A percentile compares a stretch with the other conserved stretches of the same genome.
Evolutionary conservation across 768 basidiomycete genomes (phyloP).

Genomic region (Tulasnella sp.): DNA sequence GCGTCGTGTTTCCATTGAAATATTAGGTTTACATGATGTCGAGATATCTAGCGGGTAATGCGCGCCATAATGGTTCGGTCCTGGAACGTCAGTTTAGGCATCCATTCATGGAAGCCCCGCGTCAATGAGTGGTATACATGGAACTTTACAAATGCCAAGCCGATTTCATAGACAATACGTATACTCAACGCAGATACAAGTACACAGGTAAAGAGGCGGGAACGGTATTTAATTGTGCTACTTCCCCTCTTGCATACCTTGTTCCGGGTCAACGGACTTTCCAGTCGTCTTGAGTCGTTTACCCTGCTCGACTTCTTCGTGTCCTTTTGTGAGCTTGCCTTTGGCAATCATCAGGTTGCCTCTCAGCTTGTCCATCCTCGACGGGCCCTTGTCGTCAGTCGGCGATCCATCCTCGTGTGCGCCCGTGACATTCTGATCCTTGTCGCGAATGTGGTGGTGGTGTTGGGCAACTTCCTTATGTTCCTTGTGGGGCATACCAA

Average conservation of each 20-base stretch:
- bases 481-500: slow-evolving; percentile 1
- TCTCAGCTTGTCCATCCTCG: slow-evolving; percentile 12
- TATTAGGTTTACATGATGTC: no score
- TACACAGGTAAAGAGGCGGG: no score
- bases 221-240: no score
- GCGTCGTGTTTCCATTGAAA: background rate
- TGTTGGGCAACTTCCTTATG: background rate
- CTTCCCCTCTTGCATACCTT: no score
- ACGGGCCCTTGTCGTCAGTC: background rate
- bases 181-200: no score
- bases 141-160: no score
- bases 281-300: background rate
- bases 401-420: background rate
- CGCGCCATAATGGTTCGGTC: no score
- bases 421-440: background rate
- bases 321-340: background rate
- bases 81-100: no score
- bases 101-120: no score
- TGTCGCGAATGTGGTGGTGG: background rate
- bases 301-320: slow-evolving; percentile 4
- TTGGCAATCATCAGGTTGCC: slow-evolving; percentile 1
- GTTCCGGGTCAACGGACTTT: background rate
- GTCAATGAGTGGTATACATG: no score
- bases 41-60: no score
- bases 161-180: no score